Conservation (phyloP, 2,329 filamentous ascomycete genomes). For the Cladosporium velox region DNA sequence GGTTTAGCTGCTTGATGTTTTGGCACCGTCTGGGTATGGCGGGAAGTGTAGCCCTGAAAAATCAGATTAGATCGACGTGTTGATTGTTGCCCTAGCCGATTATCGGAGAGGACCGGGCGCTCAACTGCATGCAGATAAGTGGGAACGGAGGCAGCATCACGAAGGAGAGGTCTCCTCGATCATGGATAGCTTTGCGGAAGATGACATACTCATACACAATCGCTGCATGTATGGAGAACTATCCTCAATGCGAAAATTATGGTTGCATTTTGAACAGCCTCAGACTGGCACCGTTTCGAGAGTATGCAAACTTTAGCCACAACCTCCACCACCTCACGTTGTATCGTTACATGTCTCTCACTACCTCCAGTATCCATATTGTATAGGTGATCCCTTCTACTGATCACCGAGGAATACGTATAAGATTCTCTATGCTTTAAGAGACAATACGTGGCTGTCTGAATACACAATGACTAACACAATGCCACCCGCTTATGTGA, state of each 20-base stretch:
- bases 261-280: background rate
- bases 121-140: background rate
- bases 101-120: background rate
- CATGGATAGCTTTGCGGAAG: background rate
- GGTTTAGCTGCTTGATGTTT: slow-evolving; percentile 9
- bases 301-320: background rate
- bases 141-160: background rate
- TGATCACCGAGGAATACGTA: background rate
- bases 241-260: background rate
- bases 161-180: background rate
- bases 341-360: background rate
- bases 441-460: background rate
- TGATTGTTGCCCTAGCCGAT: slow-evolving; percentile 8
- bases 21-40: background rate
- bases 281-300: background rate
- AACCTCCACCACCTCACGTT: background rate
- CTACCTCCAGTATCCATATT: background rate
- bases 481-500: background rate
- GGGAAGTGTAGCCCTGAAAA: background rate
- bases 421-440: background rate
- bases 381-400: background rate
- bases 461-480: background rate
- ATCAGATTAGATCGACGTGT: slow-evolving; percentile 9
- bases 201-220: background rate
- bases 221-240: background rate